Percentiles rank a stretch among this genome's conserved stretches.
Evolutionary conservation across 257 asterid species (phyloP).

Genomic region (Jasminum sambac): DNA sequence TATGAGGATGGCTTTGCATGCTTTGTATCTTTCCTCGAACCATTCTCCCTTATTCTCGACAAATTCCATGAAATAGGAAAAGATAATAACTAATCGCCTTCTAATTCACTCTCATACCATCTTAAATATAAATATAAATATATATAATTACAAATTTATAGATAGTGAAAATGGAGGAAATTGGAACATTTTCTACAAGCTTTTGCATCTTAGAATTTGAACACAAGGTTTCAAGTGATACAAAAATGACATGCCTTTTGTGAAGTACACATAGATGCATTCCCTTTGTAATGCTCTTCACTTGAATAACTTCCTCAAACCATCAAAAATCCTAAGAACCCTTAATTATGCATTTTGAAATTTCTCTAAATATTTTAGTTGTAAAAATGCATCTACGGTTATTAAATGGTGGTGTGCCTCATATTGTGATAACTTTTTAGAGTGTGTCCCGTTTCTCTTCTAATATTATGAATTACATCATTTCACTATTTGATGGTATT

Average conservation of each 20-base stretch:
- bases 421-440: too few relatives aligned
- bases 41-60: neutral
- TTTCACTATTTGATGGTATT: too few relatives aligned
- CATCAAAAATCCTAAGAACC: slow-evolving; percentile 68
- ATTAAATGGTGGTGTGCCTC: too few relatives aligned
- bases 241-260: neutral
- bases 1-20: neutral
- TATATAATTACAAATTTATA: neutral
- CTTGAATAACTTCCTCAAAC: slow-evolving; percentile 66
- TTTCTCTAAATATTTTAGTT: too few relatives aligned
- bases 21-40: neutral
- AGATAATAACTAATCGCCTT: neutral
- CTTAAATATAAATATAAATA: too few relatives aligned
- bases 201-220: neutral
- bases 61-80: neutral
- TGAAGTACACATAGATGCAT: neutral
- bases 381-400: too few relatives aligned
- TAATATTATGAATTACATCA: too few relatives aligned
- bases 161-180: neutral
- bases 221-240: neutral
- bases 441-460: too few relatives aligned
- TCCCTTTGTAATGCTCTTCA: slow-evolving; percentile 28
- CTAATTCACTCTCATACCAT: neutral
- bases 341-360: too few relatives aligned
- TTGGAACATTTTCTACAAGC: neutral